Evolutionary conservation across 371 early-diverging fungal species (phyloP).

Genomic region (Fennellomyces sp.): DNA sequence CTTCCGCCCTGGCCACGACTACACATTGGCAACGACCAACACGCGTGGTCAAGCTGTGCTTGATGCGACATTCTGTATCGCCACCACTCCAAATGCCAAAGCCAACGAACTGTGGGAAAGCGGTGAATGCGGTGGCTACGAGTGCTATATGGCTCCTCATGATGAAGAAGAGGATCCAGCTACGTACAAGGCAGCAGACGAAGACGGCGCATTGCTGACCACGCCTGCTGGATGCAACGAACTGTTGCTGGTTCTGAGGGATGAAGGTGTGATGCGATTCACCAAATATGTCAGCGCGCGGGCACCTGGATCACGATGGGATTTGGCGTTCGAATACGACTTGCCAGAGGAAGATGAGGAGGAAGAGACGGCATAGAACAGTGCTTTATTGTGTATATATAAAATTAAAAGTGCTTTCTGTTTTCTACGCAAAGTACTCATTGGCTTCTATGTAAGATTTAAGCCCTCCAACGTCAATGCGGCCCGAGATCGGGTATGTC

Average conservation of each 20-base stretch:
- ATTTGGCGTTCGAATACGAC: conserved; percentile 73
- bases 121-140: conserved; percentile 76
- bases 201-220: conserved; percentile 72
- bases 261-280: conserved; percentile 74
- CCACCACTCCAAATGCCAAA: conserved; percentile 23
- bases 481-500: conserved; percentile 52
- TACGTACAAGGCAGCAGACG: conserved; percentile 62
- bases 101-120: conserved; percentile 48
- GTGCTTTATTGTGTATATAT: background rate
- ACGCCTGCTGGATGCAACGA: conserved; percentile 67
- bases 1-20: conserved; percentile 76
- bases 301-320: conserved; percentile 75
- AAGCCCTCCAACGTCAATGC: conserved; percentile 69
- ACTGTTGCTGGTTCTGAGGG: conserved; percentile 66
- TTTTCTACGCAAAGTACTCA: conserved; percentile 34
- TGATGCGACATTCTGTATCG: conserved; percentile 61
- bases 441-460: conserved; percentile 56
- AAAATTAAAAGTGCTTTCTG: background rate
- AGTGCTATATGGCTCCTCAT: conserved; percentile 74
- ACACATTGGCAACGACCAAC: conserved; percentile 63
- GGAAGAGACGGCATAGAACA: conserved; percentile 10
- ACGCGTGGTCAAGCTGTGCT: conserved; percentile 49
- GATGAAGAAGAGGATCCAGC: conserved; percentile 73
- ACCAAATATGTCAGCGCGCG: conserved; percentile 76
- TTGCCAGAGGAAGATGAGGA: conserved; percentile 33